Evolutionary conservation across 2,329 filamentous ascomycete species (phyloP), one percentile per base, ranked within the genome.

Genomic region (Fusarium lateritium): DNA sequence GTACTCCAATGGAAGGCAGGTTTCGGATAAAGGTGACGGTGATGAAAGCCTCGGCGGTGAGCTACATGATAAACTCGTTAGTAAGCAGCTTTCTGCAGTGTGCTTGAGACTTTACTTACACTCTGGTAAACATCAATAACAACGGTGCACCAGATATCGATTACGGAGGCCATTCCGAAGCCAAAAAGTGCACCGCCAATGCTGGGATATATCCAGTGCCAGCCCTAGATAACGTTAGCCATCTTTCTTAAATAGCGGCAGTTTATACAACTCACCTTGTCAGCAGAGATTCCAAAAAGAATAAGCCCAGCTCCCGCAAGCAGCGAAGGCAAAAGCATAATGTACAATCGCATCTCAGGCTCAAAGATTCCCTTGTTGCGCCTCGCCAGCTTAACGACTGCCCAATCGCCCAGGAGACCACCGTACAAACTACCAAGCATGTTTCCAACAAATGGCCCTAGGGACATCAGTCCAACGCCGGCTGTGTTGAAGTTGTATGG

Each of bases 341-440:
- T 33, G 26, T 76, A 80, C 10, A 84, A 69, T 2, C 82, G 75
- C 76, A 83, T 83, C 63, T 84, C 82, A 0, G 82, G 82, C 59
- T 84, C 82, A 46, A 80, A 83, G 7, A 80, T 74, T 2, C 81
- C 81, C 2, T 72, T 74, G 9, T 83, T 82, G 2, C 77, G 72
- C 13, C 71, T 76, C 0, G 82, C 75, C 19, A 82, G 73, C 34
- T 68, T 72, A 0, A 81, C 57, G 44, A 82, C 79, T 0, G 77
- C 77, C 72, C 76, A 76, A 51, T 84, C 82, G 0, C 77, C 76
- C 0, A 83, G 21, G 1, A 76, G 70, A 1, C 81, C 82, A 2
- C 79, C 80, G 39, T 81, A 82, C 2, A 82, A 17, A 2, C 74
- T 73, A 0, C 81, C 81, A 6, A 83, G 54, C 0, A 81, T 36